Base-by-base conservation (phyloP, 2,329 filamentous ascomycete genomes). In the Scopulariopsis brevicaulis region DNA sequence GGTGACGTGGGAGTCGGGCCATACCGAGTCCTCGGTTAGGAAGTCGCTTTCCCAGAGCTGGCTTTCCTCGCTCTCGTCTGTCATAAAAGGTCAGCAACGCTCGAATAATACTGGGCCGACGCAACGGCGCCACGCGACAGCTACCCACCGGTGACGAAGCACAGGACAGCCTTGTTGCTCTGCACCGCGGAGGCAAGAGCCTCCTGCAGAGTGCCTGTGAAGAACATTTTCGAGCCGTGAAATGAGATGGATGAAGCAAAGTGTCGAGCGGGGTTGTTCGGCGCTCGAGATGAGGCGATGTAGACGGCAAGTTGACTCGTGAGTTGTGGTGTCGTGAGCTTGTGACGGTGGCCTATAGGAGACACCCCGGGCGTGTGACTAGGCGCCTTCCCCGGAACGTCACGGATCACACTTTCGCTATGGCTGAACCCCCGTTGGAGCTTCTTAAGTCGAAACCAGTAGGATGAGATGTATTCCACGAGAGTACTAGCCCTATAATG, bases 121-220 rank as follows among this genome's bases (percentile, higher is more conserved):
- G 62, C 20, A 11, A 24, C 18, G 18, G 12, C 46, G n/a, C n/a
- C 11, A n/a, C 46, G 8, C 2, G 20, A 12, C 46, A 50, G 46
- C n/a, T 24, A 63, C 75, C 63, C 70, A 90, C 89, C 86, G 66
- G 84, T 83, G 35, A 96, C 86, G 70, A 96, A 95, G 73, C 90
- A 96, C 34, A 89, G 81, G 0, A 96, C 88, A 20, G 87, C 78
- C 71, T 93, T 95, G 60, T 82, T 76, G 69, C 92, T 78, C 60
- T 83, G 80, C 7, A 96, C 78, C 14, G 92, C 90, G 22, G 82
- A 76, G 35, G 81, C 78, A 64, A 96, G 95, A 59, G 90, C 92
- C 65, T 87, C 86, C 65, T 95, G 88, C 22, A 96, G 73, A 60
- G 83, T 84, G 20, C 91, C 92, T 60, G 85, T 67, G 69, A 91